Conservation (phyloP, 2,329 filamentous ascomycete genomes). For the Ophiosphaerella korrae region DNA sequence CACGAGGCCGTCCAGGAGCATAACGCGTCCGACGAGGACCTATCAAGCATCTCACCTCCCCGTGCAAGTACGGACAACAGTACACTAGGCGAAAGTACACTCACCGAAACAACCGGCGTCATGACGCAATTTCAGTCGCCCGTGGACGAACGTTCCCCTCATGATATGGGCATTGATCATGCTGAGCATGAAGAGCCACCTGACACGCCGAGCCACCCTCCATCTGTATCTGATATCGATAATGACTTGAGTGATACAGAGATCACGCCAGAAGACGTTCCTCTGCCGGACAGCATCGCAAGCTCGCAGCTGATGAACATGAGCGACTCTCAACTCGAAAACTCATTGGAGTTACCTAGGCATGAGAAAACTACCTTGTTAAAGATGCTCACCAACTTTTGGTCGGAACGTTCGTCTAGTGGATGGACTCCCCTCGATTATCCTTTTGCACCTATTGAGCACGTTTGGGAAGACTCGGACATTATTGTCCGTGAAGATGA, state of each 20-base stretch:
- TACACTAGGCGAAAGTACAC: constrained; percentile 42
- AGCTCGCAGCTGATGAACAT: constrained; percentile 57
- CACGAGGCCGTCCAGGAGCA: constrained; percentile 89
- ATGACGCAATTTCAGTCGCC: constrained; percentile 44
- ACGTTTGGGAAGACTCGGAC: constrained; percentile 95
- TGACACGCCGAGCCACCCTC: constrained; percentile 36
- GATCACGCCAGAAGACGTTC: constrained; percentile 70
- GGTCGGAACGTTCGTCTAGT: constrained; percentile 95
- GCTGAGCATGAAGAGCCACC: constrained; percentile 33
- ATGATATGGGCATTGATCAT: constrained; percentile 15
- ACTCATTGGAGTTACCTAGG: constrained; percentile 79
- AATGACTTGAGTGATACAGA: constrained; percentile 71
- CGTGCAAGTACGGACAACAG: constrained; percentile 44
- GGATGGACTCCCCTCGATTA: constrained; percentile 94
- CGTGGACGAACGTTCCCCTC: constrained; percentile 35
- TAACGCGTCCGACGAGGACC: constrained; percentile 68
- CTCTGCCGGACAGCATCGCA: constrained; percentile 65
- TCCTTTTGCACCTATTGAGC: constrained; percentile 78
- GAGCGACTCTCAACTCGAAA: constrained; percentile 61
- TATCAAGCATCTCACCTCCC: constrained; percentile 41
- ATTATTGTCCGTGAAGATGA: constrained; percentile 98
- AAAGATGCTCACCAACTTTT: constrained; percentile 96
- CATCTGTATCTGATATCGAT: constrained; percentile 57
- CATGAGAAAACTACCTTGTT: constrained; percentile 92
- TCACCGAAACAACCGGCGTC: constrained; percentile 40